Evolutionary conservation across 179 eudicot species (phyloP).

Genomic region (Pouteria campechiana): DNA sequence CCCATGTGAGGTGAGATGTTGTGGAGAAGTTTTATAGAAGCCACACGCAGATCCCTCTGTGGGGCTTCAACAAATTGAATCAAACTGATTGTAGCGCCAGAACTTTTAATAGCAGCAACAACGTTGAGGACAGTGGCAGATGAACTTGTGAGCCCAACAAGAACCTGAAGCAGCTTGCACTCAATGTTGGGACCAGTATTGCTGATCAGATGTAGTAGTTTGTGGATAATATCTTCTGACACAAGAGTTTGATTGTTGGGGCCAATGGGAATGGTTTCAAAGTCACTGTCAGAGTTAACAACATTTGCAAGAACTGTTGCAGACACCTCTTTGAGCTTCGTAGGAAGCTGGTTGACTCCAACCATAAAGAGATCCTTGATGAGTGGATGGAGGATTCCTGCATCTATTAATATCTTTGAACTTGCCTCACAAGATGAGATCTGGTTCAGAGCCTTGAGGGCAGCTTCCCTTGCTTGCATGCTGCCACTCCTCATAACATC

Average conservation of each 20-base stretch:
- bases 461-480: constrained; percentile 68
- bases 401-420: constrained; percentile 60
- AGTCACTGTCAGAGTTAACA: constrained; percentile 66
- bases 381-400: constrained; percentile 81
- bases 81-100: constrained; percentile 75
- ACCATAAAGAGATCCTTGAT: constrained; percentile 61
- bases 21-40: constrained; percentile 72
- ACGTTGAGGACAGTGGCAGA: constrained; percentile 39
- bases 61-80: constrained; percentile 82
- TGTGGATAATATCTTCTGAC: constrained; percentile 64
- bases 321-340: constrained; percentile 70
- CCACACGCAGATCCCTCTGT: constrained; percentile 57
- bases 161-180: constrained; percentile 85
- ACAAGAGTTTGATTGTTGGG: constrained; percentile 67
- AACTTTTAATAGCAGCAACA: constrained; percentile 77
- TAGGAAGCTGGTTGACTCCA: constrained; percentile 56
- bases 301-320: constrained; percentile 80
- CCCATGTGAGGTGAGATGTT: constrained; percentile 82
- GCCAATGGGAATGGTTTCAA: constrained; percentile 61
- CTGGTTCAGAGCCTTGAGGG: constrained; percentile 80
- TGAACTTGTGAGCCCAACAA: constrained; percentile 78
- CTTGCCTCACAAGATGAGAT: constrained; percentile 76
- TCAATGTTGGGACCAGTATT: constrained; percentile 92
- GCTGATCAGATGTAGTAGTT: constrained; percentile 69
- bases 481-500: constrained; percentile 55